Base-by-base conservation (phyloP, 225 moss, liverwort and hornwort genomes). In the Anthoceros angustus region DNA sequence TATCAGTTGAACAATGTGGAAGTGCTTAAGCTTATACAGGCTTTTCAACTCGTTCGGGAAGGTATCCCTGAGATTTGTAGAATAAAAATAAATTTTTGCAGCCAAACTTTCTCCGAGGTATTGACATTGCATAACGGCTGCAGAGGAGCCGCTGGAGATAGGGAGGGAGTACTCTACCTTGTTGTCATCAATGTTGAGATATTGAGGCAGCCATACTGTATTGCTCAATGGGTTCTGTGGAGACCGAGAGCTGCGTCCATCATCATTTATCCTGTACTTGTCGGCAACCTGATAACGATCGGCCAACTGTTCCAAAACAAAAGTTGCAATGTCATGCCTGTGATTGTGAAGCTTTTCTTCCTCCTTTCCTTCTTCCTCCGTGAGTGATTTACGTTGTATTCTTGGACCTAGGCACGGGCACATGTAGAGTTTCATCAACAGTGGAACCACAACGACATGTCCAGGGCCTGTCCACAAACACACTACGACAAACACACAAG, bases 21-120 rank as follows among this genome's bases (percentile, higher is more conserved):
- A 55, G 55, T 55, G 55, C 55, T 55, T 55, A 8, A 55, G 55
- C 55, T 55, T 55, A 12, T 55, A 55, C 23, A 55, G n/a, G 14
- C 2, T 55, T 55, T 18, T 20, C 12, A 55, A 23, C 55, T 55
- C 55, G 14, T 55, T 55, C 23, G n/a, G 12, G n/a, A 55, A 55
- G n/a, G 18, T 55, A 55, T 55, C 55, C 23, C 14, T 55, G n/a
- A 55, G 4, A 8, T 20, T 8, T 20, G 18, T 55, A 15, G 55
- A 9, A 9, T 55, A 16, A 14, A 50, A 5, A 14, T 23, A 23
- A 55, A 55, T 7, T 55, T 18, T 55, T 7, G 55, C 14, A 18
- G 55, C 55, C 14, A 55, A 9, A 55, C 55, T 55, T 55, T 55
- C 55, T 55, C 55, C 55, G 7, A 55, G 55, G 4, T 23, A 55